Conservation (phyloP, 371 early-diverging fungal genomes). For the Coemansia sp. region DNA sequence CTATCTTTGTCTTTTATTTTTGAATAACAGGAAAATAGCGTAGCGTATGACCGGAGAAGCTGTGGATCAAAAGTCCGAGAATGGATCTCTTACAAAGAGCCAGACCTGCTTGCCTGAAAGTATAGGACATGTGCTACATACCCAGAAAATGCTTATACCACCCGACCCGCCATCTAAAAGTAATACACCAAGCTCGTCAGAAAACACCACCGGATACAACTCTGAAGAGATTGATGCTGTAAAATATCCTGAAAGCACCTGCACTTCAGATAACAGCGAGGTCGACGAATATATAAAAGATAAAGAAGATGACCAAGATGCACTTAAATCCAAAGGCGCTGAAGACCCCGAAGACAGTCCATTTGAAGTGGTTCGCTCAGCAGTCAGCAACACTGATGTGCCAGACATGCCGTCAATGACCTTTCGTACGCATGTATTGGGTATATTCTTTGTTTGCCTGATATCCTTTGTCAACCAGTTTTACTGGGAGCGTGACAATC, state of each 20-base stretch:
- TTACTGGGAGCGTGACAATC: conserved; percentile 70
- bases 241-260: conserved; percentile 22
- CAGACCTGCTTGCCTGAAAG: neutral
- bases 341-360: conserved; percentile 60
- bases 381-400: conserved; percentile 67
- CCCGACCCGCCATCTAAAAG: neutral
- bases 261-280: conserved; percentile 17
- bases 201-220: neutral
- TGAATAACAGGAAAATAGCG: neutral
- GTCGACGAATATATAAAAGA: neutral
- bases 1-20: neutral
- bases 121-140: neutral
- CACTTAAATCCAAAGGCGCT: neutral
- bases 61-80: neutral
- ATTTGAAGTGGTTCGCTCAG: conserved; percentile 69
- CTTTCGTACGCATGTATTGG: conserved; percentile 72
- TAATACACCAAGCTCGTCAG: conserved; percentile 6
- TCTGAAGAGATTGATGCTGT: neutral
- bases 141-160: neutral
- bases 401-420: conserved; percentile 70
- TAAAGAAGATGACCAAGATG: conserved; percentile 8
- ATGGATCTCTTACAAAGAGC: neutral
- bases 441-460: conserved; percentile 59
- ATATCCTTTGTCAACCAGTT: conserved; percentile 73
- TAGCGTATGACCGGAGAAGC: neutral